Evolutionary conservation across 192 early-diverging fungal genomes (phyloP).

Genomic region (Coemansia sp.): DNA sequence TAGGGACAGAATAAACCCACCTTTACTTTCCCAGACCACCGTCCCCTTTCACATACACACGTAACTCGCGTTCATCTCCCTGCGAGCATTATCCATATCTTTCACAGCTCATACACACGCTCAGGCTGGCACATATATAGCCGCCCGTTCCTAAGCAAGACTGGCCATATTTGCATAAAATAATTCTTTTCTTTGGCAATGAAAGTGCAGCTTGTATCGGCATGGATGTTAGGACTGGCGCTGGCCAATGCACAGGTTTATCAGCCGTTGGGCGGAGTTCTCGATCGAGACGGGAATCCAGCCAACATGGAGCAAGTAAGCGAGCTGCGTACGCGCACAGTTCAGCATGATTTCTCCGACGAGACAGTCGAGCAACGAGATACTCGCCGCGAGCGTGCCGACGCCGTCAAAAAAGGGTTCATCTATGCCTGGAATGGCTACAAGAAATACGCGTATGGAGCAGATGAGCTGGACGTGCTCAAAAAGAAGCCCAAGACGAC

Average conservation of each 20-base stretch:
- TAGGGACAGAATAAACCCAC: background rate
- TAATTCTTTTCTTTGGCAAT: slow-evolving; percentile 6
- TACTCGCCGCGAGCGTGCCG: slow-evolving; percentile 26
- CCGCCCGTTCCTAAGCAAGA: background rate
- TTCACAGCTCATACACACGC: slow-evolving; percentile 1
- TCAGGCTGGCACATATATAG: background rate
- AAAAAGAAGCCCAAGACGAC: slow-evolving; percentile 43
- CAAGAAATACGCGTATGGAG: slow-evolving; percentile 71
- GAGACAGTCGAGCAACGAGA: slow-evolving; percentile 29
- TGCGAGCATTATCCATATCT: background rate
- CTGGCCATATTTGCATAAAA: background rate
- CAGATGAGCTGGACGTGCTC: slow-evolving; percentile 65
- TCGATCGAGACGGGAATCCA: slow-evolving; percentile 21
- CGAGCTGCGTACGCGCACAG: slow-evolving; percentile 24
- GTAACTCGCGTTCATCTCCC: background rate
- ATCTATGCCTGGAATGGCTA: slow-evolving; percentile 76
- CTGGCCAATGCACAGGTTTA: slow-evolving; percentile 1
- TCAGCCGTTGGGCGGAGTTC: slow-evolving; percentile 12
- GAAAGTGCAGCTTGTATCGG: slow-evolving; percentile 18
- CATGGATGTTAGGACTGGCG: slow-evolving; percentile 15
- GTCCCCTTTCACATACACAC: background rate
- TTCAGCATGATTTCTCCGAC: slow-evolving; percentile 34
- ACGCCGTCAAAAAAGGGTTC: slow-evolving; percentile 64
- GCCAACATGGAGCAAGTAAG: slow-evolving; percentile 14
- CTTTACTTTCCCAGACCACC: background rate